A percentile compares a stretch with the other conserved stretches of the same genome.
Evolutionary conservation across 805 yeast genomes (phyloP).

Genomic region (Candida verbasci): DNA sequence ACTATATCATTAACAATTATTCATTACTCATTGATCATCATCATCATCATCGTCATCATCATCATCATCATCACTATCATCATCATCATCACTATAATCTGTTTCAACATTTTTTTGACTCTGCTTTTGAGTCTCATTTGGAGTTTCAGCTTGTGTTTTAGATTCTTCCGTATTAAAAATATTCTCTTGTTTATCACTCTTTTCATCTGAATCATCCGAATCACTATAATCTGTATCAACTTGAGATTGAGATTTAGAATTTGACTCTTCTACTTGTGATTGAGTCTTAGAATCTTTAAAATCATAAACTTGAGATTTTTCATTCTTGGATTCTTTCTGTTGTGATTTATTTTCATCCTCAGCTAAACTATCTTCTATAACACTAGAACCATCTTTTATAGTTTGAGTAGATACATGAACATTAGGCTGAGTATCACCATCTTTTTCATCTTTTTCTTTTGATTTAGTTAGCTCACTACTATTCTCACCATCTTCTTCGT

Average conservation of each 20-base stretch:
- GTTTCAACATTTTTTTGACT: conserved; percentile 9
- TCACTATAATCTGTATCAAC: conserved; percentile 5
- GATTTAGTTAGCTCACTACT: too few relatives aligned
- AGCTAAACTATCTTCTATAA: conserved; percentile 10
- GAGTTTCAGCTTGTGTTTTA: neutral
- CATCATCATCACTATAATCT: conserved; percentile 10
- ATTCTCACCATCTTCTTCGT: conserved; percentile 9
- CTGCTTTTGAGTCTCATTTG: neutral
- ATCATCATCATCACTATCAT: neutral
- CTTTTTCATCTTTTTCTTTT: neutral
- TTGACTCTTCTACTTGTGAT: conserved; percentile 3
- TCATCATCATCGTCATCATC: too few relatives aligned
- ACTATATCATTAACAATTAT: neutral
- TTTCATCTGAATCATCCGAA: conserved; percentile 8
- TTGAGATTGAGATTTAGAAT: conserved; percentile 1
- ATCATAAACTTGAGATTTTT: too few relatives aligned
- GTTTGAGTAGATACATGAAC: conserved; percentile 3
- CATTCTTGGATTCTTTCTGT: neutral
- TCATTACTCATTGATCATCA: too few relatives aligned
- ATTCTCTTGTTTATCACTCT: neutral
- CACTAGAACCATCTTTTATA: conserved; percentile 2
- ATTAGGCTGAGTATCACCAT: conserved; percentile 9
- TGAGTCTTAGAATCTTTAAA: too few relatives aligned
- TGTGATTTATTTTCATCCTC: conserved; percentile 1
- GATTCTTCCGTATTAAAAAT: neutral